Conservation (phyloP, 148 eudicot species). For the Arctostaphylos glauca region DNA sequence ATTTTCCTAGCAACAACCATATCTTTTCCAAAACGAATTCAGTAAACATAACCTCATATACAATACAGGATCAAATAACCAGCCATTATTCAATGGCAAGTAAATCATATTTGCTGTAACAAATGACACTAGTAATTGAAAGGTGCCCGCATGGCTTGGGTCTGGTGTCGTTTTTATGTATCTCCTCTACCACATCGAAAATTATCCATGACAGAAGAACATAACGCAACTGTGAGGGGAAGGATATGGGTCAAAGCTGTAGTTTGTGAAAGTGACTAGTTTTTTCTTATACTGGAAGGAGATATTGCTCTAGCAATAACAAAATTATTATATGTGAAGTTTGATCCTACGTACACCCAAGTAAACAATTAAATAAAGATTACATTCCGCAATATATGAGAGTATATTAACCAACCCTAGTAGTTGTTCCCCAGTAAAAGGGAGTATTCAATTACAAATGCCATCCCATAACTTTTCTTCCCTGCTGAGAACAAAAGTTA, state of each 20-base stretch:
- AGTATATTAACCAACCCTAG: background rate
- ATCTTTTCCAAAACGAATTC: background rate
- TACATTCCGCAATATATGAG: background rate
- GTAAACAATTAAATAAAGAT: background rate
- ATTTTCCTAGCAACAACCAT: background rate
- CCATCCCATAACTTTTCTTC: slow-evolving; percentile 3
- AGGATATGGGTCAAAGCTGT: background rate
- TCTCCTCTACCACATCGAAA: background rate
- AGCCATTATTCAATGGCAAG: background rate
- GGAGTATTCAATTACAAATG: background rate
- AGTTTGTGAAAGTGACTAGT: background rate
- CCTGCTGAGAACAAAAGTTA: background rate
- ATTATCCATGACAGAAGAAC: background rate
- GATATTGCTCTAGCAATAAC: background rate
- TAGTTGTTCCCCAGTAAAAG: background rate
- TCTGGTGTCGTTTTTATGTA: background rate
- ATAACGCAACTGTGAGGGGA: background rate
- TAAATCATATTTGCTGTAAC: background rate
- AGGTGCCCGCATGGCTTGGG: background rate
- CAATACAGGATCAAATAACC: background rate
- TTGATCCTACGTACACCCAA: background rate
- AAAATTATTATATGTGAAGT: background rate
- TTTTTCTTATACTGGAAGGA: background rate
- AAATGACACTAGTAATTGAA: background rate
- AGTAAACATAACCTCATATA: background rate